Percentiles rank a stretch among this genome's conserved stretches.
Evolutionary conservation across 768 basidiomycete genomes (phyloP).

Genomic region (Termitomyces sp.): DNA sequence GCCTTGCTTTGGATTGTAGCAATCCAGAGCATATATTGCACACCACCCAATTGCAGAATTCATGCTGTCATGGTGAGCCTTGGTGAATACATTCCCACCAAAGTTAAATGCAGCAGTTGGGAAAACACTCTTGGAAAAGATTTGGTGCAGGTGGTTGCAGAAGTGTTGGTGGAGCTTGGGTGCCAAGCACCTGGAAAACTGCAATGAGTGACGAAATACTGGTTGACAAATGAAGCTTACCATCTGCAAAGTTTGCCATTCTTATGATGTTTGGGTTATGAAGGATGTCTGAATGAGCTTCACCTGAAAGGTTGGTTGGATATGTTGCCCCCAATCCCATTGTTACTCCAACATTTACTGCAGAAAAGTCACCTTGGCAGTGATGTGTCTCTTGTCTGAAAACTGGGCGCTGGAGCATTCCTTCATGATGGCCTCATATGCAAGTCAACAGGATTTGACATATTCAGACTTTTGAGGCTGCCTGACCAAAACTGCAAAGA

Average conservation of each 20-base stretch:
- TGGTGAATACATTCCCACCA: no score
- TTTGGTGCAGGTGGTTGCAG: not conserved
- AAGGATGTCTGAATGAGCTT: not conserved
- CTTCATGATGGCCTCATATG: no score
- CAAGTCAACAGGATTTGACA: not conserved
- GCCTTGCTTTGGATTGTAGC: no score
- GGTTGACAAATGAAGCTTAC: no score
- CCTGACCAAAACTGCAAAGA: not conserved
- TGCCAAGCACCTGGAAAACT: not conserved
- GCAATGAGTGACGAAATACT: no score
- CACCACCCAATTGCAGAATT: conserved; percentile 32
- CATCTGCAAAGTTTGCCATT: no score
- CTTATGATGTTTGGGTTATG: no score
- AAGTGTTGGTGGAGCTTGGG: not conserved
- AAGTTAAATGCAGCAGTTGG: conserved; percentile 25
- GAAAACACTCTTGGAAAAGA: conserved; percentile 1
- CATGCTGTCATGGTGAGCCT: conserved; percentile 20
- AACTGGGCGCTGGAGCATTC: not conserved
- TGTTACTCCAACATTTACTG: not conserved
- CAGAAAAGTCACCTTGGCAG: conserved; percentile 1
- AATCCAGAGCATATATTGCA: conserved; percentile 24
- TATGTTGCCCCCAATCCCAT: conserved; percentile 1
- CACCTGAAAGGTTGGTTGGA: not conserved
- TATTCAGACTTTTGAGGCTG: not conserved
- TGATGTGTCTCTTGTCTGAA: no score